Evolutionary conservation across 2,329 filamentous ascomycete genomes (phyloP), one percentile per base, ranked within the genome.

Genomic region (Aspergillus glaucus): DNA sequence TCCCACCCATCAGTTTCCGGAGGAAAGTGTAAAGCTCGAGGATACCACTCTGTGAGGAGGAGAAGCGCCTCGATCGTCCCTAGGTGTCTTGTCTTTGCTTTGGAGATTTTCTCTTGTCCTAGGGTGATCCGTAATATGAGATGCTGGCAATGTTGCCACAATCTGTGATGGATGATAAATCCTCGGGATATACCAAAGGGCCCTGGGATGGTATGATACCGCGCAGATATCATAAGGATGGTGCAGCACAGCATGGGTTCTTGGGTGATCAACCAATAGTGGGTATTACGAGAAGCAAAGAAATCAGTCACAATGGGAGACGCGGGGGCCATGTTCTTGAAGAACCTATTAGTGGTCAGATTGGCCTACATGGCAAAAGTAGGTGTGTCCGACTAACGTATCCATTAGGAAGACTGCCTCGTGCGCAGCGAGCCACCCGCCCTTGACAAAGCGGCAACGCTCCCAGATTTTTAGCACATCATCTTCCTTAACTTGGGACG

Each of bases 31-130:
- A 80, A 62, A 3, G 76, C 74, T 15, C 77, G 71, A 1, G 78
- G 76, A 53, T 79, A 76, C 78, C 78, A 81, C 57, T 80, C 77
- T 0, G 75, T 76, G 12, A 80, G 69, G 1, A 80, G 58, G 1
- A 80, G 55, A 0, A 81, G 64, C 0, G 75, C 77, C 53, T 80
- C 75, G 3, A 80, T 78, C 0, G 76, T 75, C 0, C 78, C 78
- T 19, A 77, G 68, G 0, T 73, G 75, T 6, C 77, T 65, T 2
- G 68, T 66, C 37, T 76, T 76, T 2, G 75, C 72, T 45, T 75
- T 76, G 3, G 73, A 75, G 1, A 69, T 64, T 49, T 77, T 78
- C 44, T 79, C 77, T 48, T 79, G 76, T 0, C 78, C 78, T 19
- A 79, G 73, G 47, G 78, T 75, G 3, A 80, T 71, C 45, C 75